These are phyloP conservation scores for Tolypocladium tropicale DNA, from an alignment of 2,329 filamentous ascomycete species.

Conservation along the genomic window DNA sequence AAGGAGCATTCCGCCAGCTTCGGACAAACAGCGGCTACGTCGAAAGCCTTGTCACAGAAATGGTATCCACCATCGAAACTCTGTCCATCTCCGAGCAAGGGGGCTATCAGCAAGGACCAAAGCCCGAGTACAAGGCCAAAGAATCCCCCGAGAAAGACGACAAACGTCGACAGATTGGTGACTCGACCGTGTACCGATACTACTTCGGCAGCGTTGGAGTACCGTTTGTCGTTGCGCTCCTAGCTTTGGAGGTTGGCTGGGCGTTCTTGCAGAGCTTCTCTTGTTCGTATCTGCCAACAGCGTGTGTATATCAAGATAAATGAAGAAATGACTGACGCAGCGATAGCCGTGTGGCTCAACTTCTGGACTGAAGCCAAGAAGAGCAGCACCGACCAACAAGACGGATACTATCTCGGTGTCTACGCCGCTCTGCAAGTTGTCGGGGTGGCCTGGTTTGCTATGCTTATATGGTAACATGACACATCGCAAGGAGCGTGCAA, in stretches of 20 bases:
- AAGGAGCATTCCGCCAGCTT: neutral
- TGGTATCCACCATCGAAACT: neutral
- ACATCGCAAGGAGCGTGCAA: neutral
- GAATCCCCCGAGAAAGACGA: constrained; percentile 5
- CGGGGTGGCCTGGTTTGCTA: constrained; percentile 10
- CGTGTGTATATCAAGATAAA: neutral
- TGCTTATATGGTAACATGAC: constrained; percentile 9
- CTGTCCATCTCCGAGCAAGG: neutral
- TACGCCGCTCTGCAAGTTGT: constrained; percentile 13
- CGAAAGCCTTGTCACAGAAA: neutral
- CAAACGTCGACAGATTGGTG: constrained; percentile 16
- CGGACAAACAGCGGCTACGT: neutral
- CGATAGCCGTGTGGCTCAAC: constrained; percentile 20
- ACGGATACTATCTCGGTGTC: constrained; percentile 14
- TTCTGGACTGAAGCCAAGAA: constrained; percentile 16
- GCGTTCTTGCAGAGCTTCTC: constrained; percentile 18
- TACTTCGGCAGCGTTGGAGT: constrained; percentile 18
- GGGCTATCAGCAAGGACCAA: neutral
- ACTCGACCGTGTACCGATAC: constrained; percentile 16
- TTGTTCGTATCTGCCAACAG: constrained; percentile 8
- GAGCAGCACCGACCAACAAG: neutral
- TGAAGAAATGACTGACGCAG: neutral
- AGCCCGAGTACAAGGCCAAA: neutral
- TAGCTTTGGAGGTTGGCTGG: constrained; percentile 7
- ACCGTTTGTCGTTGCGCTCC: constrained; percentile 9